A percentile compares a stretch with the other conserved stretches of the same genome.
phyloP scores from a whole-genome alignment of 352 stramenopile genomes.

The Elongisporangium undulatum region DNA sequence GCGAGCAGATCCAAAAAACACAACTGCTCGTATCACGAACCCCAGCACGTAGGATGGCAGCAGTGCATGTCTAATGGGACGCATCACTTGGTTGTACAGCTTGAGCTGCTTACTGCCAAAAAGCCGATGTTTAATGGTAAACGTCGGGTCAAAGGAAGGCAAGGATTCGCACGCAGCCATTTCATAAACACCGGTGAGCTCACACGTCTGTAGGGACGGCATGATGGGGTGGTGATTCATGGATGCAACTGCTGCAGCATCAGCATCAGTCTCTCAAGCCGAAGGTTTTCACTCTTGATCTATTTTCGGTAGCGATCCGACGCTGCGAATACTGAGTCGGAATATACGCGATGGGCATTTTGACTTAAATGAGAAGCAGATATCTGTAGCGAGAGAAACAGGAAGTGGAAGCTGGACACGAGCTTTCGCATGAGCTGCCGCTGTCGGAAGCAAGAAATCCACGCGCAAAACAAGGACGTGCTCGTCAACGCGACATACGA shows the following conservation, averaged over 20 bases:
- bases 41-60: constrained; percentile 1
- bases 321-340: too few relatives aligned
- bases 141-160: constrained; percentile 3
- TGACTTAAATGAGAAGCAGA: neutral
- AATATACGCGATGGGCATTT: too few relatives aligned
- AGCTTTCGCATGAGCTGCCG: constrained; percentile 2
- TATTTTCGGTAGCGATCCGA: neutral
- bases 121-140: constrained; percentile 6
- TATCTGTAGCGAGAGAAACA: constrained; percentile 16
- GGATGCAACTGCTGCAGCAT: neutral
- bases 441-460: constrained; percentile 3
- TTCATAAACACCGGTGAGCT: constrained; percentile 1
- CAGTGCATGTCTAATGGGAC: neutral
- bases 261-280: neutral
- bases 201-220: neutral
- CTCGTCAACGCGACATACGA: neutral
- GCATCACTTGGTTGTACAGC: constrained; percentile 3
- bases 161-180: constrained; percentile 5
- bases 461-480: neutral
- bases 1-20: neutral
- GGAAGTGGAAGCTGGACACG: constrained; percentile 12
- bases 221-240: neutral
- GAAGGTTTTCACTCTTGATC: neutral
- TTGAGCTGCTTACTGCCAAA: neutral
- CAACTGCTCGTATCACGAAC: constrained; percentile 1